Conservation (phyloP, 306 rosid genomes). For the Lathyrus tuberosus region DNA sequence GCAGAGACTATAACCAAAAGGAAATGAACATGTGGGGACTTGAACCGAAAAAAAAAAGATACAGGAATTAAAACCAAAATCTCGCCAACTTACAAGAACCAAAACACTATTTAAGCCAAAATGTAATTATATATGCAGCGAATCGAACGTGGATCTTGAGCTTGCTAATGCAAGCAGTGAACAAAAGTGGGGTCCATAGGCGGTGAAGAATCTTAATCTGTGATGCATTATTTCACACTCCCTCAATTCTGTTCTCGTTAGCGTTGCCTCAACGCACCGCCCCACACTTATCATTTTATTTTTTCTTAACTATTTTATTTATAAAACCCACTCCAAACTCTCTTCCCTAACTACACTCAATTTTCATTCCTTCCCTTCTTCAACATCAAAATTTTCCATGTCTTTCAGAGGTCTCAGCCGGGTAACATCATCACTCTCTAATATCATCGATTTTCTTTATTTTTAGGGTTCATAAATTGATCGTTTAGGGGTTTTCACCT, state of each 20-base stretch:
- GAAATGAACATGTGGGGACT: too few relatives aligned
- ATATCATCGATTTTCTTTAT: background rate
- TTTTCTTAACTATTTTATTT: background rate
- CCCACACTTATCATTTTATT: constrained; percentile 8
- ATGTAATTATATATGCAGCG: constrained; percentile 26
- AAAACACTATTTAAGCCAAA: too few relatives aligned
- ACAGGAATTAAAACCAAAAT: too few relatives aligned
- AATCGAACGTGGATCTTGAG: background rate
- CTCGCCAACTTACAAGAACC: too few relatives aligned
- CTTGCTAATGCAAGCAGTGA: constrained; percentile 9
- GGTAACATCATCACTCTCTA: constrained; percentile 39
- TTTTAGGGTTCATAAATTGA: background rate
- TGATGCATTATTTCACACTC: background rate
- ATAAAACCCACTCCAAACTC: background rate
- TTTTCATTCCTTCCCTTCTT: background rate
- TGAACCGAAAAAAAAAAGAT: too few relatives aligned
- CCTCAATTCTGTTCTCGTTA: background rate
- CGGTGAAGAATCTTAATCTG: constrained; percentile 29
- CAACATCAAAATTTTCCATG: constrained; percentile 49
- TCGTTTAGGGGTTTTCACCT: background rate
- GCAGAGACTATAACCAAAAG: too few relatives aligned
- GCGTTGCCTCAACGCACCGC: constrained; percentile 50
- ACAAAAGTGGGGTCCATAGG: constrained; percentile 32
- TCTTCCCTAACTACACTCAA: background rate
- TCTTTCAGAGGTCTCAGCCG: constrained; percentile 69